phyloP scores from a whole-genome alignment of 805 yeast species.

The Teunomyces gatunensis region DNA sequence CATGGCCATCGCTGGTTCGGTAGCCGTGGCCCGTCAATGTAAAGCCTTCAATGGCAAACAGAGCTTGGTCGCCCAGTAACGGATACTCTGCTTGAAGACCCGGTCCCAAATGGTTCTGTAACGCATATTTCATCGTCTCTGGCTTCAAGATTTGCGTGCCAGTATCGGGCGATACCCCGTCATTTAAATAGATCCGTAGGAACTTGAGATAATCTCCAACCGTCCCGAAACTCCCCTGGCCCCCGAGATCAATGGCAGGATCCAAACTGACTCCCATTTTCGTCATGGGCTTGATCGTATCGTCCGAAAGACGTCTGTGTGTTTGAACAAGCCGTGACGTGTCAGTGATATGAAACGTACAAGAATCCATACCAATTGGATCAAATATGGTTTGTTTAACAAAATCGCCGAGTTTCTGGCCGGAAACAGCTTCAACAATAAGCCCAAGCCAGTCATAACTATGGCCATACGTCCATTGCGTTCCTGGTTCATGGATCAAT shows the following conservation, averaged over 20 bases:
- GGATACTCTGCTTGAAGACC: conserved; percentile 16
- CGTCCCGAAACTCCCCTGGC: conserved; percentile 41
- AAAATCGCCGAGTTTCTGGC: conserved; percentile 30
- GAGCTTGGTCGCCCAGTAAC: conserved; percentile 7
- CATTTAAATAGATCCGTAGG: conserved; percentile 37
- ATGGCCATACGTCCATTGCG: conserved; percentile 37
- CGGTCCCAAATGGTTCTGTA: conserved; percentile 31
- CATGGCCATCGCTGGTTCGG: conserved; percentile 34
- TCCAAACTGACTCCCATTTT: not conserved
- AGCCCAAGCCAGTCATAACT: conserved; percentile 40
- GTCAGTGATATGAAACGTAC: conserved; percentile 5
- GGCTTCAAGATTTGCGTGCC: conserved; percentile 19
- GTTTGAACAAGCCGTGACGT: not conserved
- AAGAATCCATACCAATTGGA: conserved; percentile 32
- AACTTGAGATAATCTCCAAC: conserved; percentile 38
- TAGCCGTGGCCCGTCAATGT: conserved; percentile 36
- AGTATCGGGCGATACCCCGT: conserved; percentile 41
- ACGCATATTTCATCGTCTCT: conserved; percentile 31
- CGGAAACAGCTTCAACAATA: conserved; percentile 32
- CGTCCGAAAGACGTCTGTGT: not conserved
- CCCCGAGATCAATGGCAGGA: conserved; percentile 40
- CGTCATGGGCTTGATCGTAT: not conserved
- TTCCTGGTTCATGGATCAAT: conserved; percentile 35
- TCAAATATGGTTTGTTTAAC: conserved; percentile 29
- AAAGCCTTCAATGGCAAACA: conserved; percentile 24